These are phyloP conservation scores for Fomitopsis schrenkii DNA, from an alignment of 1,284 basidiomycete species.

Conservation along the genomic window DNA sequence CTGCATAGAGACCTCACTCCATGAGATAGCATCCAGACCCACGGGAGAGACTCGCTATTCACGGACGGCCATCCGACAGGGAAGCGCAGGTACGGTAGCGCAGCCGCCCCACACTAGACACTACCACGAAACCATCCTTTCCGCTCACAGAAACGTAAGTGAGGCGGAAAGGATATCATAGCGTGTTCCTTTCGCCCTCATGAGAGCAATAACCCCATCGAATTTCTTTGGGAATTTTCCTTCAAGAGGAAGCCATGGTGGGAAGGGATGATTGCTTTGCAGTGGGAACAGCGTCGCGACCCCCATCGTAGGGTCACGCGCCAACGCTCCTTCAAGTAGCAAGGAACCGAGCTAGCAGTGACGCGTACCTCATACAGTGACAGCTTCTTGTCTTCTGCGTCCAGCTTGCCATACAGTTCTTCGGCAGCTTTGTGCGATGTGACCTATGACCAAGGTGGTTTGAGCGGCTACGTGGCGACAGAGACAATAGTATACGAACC, in stretches of 20 bases:
- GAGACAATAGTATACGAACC: constrained; percentile 28
- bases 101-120: neutral
- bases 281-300: neutral
- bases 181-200: no score
- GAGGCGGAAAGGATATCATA: no score
- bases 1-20: neutral
- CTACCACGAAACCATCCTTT: no score
- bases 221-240: no score
- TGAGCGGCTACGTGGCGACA: neutral
- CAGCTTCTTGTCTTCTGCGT: constrained; percentile 60
- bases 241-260: no score
- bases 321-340: neutral
- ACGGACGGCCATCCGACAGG: neutral
- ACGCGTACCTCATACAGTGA: constrained; percentile 46
- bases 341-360: neutral
- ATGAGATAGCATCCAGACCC: neutral
- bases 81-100: neutral
- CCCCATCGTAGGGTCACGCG: neutral
- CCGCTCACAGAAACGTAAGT: no score
- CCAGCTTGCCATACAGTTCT: constrained; percentile 57
- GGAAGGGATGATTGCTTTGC: no score
- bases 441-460: constrained; percentile 35
- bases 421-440: constrained; percentile 59
- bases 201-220: no score
- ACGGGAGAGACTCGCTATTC: neutral